These are phyloP conservation scores for Aaosphaeria arxii DNA, from an alignment of 2,329 filamentous ascomycete species.

Conservation along the genomic window DNA sequence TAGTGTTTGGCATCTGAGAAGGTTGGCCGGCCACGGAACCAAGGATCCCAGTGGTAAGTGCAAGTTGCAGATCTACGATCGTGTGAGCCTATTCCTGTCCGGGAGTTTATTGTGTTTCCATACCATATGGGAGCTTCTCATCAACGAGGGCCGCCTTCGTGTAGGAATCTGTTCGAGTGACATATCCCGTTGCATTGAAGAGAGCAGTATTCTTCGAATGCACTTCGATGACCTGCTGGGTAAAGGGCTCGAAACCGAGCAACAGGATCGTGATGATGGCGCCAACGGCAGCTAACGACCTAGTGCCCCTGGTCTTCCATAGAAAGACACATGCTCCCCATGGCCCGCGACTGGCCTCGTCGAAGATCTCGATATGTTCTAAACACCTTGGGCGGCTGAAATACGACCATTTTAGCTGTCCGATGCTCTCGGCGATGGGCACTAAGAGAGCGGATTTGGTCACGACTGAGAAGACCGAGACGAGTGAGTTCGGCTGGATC, in stretches of 20 bases:
- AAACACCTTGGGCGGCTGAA: conserved; percentile 8
- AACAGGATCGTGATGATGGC: conserved; percentile 19
- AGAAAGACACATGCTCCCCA: conserved; percentile 23
- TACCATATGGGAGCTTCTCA: too few relatives aligned
- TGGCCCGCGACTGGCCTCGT: conserved; percentile 24
- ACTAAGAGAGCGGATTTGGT: conserved; percentile 24
- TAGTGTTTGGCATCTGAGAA: not conserved
- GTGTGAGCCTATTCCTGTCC: not conserved
- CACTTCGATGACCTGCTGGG: conserved; percentile 18
- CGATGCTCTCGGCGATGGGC: conserved; percentile 18
- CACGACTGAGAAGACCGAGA: conserved; percentile 19
- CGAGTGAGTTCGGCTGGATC: conserved; percentile 9
- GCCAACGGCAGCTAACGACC: conserved; percentile 13
- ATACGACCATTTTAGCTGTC: conserved; percentile 29
- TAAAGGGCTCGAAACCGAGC: conserved; percentile 24
- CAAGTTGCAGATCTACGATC: not conserved
- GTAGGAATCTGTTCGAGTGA: not conserved
- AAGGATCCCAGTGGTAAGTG: not conserved
- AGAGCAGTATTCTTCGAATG: not conserved
- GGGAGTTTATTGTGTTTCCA: not conserved
- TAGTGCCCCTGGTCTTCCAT: conserved; percentile 8
- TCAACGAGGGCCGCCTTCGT: not conserved
- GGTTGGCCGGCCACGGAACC: not conserved
- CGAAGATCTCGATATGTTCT: conserved; percentile 17
- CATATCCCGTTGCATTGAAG: not conserved